phyloP scores from a whole-genome alignment of 345 rosid species.

The Arabis alpina region DNA sequence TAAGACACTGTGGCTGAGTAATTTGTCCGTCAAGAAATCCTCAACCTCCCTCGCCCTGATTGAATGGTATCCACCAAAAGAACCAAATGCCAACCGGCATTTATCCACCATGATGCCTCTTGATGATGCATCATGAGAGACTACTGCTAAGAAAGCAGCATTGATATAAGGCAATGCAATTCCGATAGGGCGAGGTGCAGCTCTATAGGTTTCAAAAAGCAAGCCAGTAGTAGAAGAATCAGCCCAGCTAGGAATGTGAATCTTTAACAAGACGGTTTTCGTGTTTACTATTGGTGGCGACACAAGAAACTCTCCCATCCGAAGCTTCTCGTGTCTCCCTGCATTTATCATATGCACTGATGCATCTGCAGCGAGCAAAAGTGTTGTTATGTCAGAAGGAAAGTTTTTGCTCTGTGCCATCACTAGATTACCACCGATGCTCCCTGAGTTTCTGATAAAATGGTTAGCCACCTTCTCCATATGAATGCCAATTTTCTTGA shows the following conservation, averaged over 20 bases:
- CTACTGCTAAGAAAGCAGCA: constrained; percentile 79
- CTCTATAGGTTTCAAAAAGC: constrained; percentile 79
- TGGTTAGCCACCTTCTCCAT: constrained; percentile 73
- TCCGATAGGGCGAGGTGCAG: constrained; percentile 77
- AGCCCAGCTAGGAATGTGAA: constrained; percentile 49
- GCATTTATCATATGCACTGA: constrained; percentile 47
- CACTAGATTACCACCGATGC: constrained; percentile 80
- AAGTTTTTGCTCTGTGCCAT: constrained; percentile 77
- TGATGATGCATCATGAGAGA: constrained; percentile 47
- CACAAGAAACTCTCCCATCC: constrained; percentile 64
- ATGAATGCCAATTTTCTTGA: constrained; percentile 59
- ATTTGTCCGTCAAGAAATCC: constrained; percentile 59
- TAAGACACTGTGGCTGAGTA: constrained; percentile 51
- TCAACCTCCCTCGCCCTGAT: constrained; percentile 70
- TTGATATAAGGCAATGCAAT: constrained; percentile 76
- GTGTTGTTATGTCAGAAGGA: constrained; percentile 83
- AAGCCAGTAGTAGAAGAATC: constrained; percentile 39
- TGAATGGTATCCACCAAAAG: constrained; percentile 75
- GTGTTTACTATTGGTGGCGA: constrained; percentile 57
- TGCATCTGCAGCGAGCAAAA: constrained; percentile 72
- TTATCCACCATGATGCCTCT: constrained; percentile 45
- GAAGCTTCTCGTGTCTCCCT: constrained; percentile 52
- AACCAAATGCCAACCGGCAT: constrained; percentile 81
- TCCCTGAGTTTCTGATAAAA: constrained; percentile 68
- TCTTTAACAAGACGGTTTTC: constrained; percentile 55